Base-by-base conservation (phyloP, 2,329 filamentous ascomycete species). In the Neofusicoccum ribis region DNA sequence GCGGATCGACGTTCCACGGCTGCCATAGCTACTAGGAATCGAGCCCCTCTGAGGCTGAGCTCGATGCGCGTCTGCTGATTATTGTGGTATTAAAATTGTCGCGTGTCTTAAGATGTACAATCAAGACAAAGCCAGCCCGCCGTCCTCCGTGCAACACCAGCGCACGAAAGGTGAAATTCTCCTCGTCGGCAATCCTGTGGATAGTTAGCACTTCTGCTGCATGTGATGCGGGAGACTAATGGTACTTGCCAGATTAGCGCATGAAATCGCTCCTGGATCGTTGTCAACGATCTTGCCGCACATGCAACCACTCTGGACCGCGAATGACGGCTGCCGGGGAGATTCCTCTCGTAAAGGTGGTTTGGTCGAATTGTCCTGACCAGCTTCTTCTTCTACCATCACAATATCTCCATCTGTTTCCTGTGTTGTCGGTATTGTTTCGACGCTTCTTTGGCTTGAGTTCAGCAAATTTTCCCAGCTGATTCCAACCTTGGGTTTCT, bases 161-260 rank as follows among this genome's bases (percentile, higher is more conserved):
- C 43, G 43, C 67, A 68, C 8, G 23, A 12, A 23, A 67, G 44
- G 51, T 68, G 67, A 49, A 67, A 68, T 12, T 64, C 66, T 15
- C 61, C 56, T 14, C 65, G 49, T 5, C 14, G 36, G 27, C 67
- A 68, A 20, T 60, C 62, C 67, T 68, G 17, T 36, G 43, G 23
- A n/a, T 3, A 20, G 50, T 27, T 31, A 43, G 15, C 12, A 43
- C 14, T 58, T 50, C 17, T 43, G 54, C 44, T 27, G 31, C 17
- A 37, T 59, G 17, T 27, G 7, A 51, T 23, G 34, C 37, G 6
- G 15, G 43, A 37, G 12, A 5, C 15, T 15, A 36, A 39, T n/a
- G 9, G 12, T 15, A 51, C 67, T 65, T 64, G 67, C 67, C n/a
- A 58, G 59, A 23, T 61, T 67, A 7, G 66, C 65, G 41, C 67